Evolutionary conservation across 73 alveolate genomes (phyloP).

Genomic region (Tetrahymena thermophila): DNA sequence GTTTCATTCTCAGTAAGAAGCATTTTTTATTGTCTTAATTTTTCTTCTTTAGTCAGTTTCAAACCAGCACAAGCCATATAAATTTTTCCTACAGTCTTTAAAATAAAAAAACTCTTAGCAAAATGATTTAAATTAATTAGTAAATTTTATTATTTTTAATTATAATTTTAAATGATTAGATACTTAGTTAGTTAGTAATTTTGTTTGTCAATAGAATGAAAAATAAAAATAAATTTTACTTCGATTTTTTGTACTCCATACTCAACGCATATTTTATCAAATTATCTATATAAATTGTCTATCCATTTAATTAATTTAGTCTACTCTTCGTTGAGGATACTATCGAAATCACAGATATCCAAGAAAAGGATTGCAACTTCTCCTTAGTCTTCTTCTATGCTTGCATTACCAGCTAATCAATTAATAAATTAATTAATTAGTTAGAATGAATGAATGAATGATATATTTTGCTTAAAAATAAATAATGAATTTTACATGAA

Average conservation of each 20-base stretch:
- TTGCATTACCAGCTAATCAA: conserved; percentile 59
- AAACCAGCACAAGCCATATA: conserved; percentile 86
- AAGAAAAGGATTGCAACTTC: conserved; percentile 69
- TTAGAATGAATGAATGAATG: neutral
- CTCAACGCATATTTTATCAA: conserved; percentile 59
- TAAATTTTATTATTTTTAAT: too few species aligned
- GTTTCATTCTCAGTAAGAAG: conserved; percentile 11
- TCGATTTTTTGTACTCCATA: conserved; percentile 56
- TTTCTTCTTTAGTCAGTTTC: conserved; percentile 23
- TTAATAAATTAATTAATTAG: too few species aligned
- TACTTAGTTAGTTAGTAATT: too few species aligned
- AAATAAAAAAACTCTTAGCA: neutral
- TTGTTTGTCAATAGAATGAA: neutral
- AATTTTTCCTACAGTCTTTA: conserved; percentile 82
- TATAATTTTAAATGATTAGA: neutral
- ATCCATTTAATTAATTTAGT: conserved; percentile 17
- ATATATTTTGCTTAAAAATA: neutral
- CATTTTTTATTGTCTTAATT: conserved; percentile 15
- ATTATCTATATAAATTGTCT: conserved; percentile 40
- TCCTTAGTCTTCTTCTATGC: conserved; percentile 73
- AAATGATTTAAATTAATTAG: too few species aligned
- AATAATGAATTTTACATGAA: neutral
- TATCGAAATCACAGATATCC: conserved; percentile 67
- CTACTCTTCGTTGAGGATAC: conserved; percentile 26
- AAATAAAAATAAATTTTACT: neutral